Evolutionary conservation across 306 rosid species (phyloP).

Genomic region (Phaseolus lunatus): DNA sequence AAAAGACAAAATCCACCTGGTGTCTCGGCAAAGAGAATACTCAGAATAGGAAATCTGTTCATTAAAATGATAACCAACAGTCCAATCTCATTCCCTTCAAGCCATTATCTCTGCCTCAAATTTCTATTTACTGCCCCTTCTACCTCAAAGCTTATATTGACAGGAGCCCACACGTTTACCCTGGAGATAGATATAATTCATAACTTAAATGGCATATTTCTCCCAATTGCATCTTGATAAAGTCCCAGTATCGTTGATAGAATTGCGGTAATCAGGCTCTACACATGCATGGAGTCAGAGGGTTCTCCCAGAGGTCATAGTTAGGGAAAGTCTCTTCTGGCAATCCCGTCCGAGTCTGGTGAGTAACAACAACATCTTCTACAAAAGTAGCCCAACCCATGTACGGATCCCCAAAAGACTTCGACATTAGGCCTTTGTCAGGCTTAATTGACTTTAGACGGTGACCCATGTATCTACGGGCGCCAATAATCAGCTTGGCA

Average conservation of each 20-base stretch:
- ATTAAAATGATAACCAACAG: constrained; percentile 41
- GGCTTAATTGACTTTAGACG: constrained; percentile 93
- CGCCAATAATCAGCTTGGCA: constrained; percentile 95
- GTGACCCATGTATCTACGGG: constrained; percentile 97
- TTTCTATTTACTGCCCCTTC: constrained; percentile 44
- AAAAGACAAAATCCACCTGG: constrained; percentile 43
- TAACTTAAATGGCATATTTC: constrained; percentile 44
- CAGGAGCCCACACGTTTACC: constrained; percentile 28
- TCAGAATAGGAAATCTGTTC: constrained; percentile 50
- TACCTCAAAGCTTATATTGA: constrained; percentile 26
- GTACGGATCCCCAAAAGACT: constrained; percentile 98
- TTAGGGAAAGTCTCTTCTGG: constrained; percentile 96
- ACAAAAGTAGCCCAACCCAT: constrained; percentile 98
- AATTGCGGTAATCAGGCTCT: constrained; percentile 63
- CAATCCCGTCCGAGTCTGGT: constrained; percentile 87
- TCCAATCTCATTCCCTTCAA: constrained; percentile 45
- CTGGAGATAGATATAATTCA: constrained; percentile 28
- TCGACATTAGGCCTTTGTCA: constrained; percentile 98
- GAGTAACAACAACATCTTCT: constrained; percentile 89
- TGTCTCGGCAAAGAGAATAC: constrained; percentile 44
- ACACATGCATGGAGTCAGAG: constrained; percentile 99
- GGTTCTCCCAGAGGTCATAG: constrained; percentile 98
- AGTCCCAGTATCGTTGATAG: constrained; percentile 41
- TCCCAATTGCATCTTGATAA: constrained; percentile 30
- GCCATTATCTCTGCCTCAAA: constrained; percentile 42